Conservation (phyloP, 2,329 filamentous ascomycete species). For the Boeremia exigua region DNA sequence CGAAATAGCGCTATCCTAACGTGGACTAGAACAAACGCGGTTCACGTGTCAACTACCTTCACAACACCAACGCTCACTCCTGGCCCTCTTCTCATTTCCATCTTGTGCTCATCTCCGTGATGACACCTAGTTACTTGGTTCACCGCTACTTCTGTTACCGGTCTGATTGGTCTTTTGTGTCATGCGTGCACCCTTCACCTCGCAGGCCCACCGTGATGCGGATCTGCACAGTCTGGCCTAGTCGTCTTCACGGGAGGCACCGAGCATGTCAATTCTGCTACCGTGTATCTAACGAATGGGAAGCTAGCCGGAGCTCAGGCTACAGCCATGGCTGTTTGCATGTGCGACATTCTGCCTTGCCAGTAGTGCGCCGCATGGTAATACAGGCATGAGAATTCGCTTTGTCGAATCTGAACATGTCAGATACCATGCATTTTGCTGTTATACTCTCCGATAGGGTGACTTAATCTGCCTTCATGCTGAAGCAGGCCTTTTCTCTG, state of each 20-base stretch:
- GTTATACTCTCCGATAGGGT: too few species aligned
- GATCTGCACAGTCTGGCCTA: neutral
- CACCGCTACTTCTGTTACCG: slow-evolving; percentile 4
- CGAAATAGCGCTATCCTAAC: slow-evolving; percentile 19
- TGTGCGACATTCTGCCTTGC: slow-evolving; percentile 8
- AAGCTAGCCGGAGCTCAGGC: neutral
- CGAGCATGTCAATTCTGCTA: neutral
- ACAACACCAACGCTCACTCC: neutral
- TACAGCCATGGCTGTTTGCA: slow-evolving; percentile 15
- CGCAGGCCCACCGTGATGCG: neutral
- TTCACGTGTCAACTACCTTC: slow-evolving; percentile 20
- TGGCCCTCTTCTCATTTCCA: too few species aligned
- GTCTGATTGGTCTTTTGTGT: too few species aligned
- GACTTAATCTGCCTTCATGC: too few species aligned
- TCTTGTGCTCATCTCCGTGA: neutral
- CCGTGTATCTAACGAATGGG: neutral
- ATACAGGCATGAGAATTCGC: neutral
- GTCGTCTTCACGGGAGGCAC: neutral
- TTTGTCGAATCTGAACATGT: neutral
- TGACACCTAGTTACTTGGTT: neutral
- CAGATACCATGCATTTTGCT: neutral
- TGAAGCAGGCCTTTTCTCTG: too few species aligned
- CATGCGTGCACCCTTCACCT: slow-evolving; percentile 3
- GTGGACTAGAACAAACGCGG: slow-evolving; percentile 15
- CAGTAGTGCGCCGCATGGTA: neutral